Conservation (phyloP, 495 filamentous ascomycete species). For the Talaromyces ruber region DNA sequence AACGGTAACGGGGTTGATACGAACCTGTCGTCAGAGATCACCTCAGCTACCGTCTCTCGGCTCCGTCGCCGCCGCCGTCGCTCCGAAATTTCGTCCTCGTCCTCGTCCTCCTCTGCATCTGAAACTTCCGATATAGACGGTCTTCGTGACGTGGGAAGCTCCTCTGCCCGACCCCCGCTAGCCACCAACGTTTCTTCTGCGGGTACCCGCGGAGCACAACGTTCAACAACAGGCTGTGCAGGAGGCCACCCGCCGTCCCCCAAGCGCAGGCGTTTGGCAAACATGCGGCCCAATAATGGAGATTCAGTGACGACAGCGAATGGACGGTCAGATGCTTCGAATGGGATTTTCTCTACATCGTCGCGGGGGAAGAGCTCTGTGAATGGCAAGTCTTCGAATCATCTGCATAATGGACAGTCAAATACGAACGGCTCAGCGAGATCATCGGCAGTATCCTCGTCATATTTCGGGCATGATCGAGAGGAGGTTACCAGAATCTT, state of each 20-base stretch:
- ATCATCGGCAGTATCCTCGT: constrained; percentile 22
- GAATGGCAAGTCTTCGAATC: constrained; percentile 39
- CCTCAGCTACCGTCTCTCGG: constrained; percentile 9
- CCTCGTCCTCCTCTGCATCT: constrained; percentile 1
- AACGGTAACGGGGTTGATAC: background rate
- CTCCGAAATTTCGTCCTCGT: constrained; percentile 10
- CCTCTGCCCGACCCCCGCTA: background rate
- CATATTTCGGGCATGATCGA: constrained; percentile 75
- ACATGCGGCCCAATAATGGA: constrained; percentile 51
- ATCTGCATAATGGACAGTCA: constrained; percentile 28
- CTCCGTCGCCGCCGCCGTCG: constrained; percentile 25
- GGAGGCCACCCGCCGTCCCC: constrained; percentile 34
- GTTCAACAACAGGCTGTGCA: constrained; percentile 14
- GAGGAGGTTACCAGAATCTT: constrained; percentile 90
- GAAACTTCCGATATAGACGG: background rate
- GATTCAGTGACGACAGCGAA: constrained; percentile 34
- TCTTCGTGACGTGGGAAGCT: background rate
- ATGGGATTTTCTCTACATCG: constrained; percentile 25
- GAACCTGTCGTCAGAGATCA: constrained; percentile 4
- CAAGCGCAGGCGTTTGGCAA: constrained; percentile 57
- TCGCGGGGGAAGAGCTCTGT: constrained; percentile 32
- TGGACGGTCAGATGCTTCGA: constrained; percentile 39
- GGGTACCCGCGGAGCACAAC: constrained; percentile 15
- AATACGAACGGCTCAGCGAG: constrained; percentile 41
- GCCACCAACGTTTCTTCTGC: constrained; percentile 17